Percentiles rank a stretch among this genome's conserved stretches.
These are phyloP conservation scores for Blastocystis hominis DNA, from an alignment of 352 stramenopile species.

Conservation along the genomic window DNA sequence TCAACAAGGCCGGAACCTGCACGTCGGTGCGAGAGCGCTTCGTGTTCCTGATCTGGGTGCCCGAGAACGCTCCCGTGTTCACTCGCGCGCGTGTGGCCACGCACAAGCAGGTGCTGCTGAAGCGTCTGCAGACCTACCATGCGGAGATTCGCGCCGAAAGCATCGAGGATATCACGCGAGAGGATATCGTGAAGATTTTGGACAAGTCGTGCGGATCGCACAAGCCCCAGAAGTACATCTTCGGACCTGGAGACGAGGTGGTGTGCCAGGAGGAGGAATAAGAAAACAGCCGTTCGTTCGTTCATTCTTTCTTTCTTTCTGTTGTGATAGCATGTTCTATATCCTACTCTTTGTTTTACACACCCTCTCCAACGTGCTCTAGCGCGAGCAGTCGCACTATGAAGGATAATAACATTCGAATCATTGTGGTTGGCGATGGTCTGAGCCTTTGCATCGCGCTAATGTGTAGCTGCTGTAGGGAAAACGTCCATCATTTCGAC, in stretches of 20 bases:
- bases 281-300: background rate
- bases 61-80: constrained; percentile 22
- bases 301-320: background rate
- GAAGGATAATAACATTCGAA: constrained; percentile 19
- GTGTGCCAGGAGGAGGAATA: constrained; percentile 15
- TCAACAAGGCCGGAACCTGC: constrained; percentile 16
- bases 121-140: constrained; percentile 39
- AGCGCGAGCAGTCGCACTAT: background rate
- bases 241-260: constrained; percentile 48
- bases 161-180: constrained; percentile 35
- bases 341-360: background rate
- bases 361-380: background rate
- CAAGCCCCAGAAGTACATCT: constrained; percentile 53
- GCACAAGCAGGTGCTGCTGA: constrained; percentile 51
- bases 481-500: constrained; percentile 38
- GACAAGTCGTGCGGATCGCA: background rate
- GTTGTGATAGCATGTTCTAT: constrained; percentile 25
- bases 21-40: constrained; percentile 33
- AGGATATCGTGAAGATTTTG: constrained; percentile 49
- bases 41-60: constrained; percentile 47
- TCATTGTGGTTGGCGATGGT: constrained; percentile 36
- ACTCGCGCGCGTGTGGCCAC: constrained; percentile 34
- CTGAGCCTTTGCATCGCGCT: background rate
- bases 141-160: constrained; percentile 46
- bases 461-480: constrained; percentile 5